A percentile compares a stretch with the other conserved stretches of the same genome.
These are phyloP conservation scores for Ophiostoma sp. DNA, from an alignment of 2,329 filamentous ascomycete species.

Conservation along the genomic window DNA sequence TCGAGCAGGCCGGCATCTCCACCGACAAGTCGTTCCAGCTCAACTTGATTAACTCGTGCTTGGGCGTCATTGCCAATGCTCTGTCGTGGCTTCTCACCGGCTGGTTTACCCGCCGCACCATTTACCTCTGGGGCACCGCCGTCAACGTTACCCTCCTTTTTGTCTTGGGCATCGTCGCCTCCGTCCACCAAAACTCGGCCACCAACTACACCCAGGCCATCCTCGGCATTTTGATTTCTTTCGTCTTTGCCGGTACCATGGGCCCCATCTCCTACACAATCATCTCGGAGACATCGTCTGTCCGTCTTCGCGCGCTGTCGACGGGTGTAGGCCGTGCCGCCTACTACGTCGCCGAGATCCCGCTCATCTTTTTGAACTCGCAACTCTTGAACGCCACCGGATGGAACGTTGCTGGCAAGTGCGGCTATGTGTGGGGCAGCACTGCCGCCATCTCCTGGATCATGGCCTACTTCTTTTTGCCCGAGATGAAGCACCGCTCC, in stretches of 20 bases:
- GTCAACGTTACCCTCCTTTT: conserved; percentile 27
- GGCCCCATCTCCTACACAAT: conserved; percentile 49
- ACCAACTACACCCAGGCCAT: conserved; percentile 33
- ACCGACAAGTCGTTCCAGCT: conserved; percentile 58
- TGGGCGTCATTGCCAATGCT: conserved; percentile 59
- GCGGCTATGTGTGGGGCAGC: conserved; percentile 60
- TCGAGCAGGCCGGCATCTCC: conserved; percentile 54
- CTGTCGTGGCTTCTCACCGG: conserved; percentile 35
- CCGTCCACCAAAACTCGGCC: conserved; percentile 40
- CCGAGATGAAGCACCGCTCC: conserved; percentile 58
- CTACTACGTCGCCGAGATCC: conserved; percentile 9
- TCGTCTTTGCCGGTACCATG: conserved; percentile 57
- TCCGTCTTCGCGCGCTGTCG: conserved; percentile 36
- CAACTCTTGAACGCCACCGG: conserved; percentile 41
- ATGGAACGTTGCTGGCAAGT: conserved; percentile 53
- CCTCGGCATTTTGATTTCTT: conserved; percentile 32
- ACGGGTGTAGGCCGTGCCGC: neutral
- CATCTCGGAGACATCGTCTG: conserved; percentile 42
- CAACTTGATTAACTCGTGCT: conserved; percentile 63
- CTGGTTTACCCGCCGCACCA: conserved; percentile 26
- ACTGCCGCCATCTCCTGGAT: conserved; percentile 57
- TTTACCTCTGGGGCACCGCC: conserved; percentile 27
- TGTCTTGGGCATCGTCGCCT: conserved; percentile 37
- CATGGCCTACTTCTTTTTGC: conserved; percentile 50
- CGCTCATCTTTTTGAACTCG: conserved; percentile 34